Conservation (phyloP, 441 rosid genomes). For the Monsonia emarginata region DNA sequence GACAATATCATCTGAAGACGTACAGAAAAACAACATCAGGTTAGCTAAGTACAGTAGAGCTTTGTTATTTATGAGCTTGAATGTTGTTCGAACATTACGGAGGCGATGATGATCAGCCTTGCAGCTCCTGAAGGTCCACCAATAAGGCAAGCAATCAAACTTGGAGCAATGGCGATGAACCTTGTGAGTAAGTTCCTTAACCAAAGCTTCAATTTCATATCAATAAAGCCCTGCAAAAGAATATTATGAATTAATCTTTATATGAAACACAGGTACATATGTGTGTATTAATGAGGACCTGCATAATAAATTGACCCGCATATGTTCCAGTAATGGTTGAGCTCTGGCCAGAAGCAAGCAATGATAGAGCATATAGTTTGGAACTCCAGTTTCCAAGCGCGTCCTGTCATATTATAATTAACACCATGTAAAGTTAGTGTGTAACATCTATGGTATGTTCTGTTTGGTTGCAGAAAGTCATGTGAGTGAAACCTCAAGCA, state of each 20-base stretch:
- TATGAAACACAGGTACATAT: neutral
- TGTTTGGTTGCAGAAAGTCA: neutral
- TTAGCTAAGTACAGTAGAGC: neutral
- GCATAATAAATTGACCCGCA: slow-evolving; percentile 26
- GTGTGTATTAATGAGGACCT: slow-evolving; percentile 9
- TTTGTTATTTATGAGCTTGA: neutral
- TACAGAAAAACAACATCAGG: neutral
- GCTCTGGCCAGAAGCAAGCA: slow-evolving; percentile 25
- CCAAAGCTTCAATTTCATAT: slow-evolving; percentile 70
- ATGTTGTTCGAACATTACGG: slow-evolving; percentile 32
- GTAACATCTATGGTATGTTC: neutral
- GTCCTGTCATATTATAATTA: slow-evolving; percentile 13
- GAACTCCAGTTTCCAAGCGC: slow-evolving; percentile 26
- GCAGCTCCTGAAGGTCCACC: slow-evolving; percentile 95
- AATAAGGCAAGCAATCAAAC: slow-evolving; percentile 70
- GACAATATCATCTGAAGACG: slow-evolving; percentile 89
- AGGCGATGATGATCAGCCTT: slow-evolving; percentile 72
- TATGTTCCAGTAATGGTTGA: slow-evolving; percentile 26
- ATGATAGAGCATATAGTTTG: slow-evolving; percentile 21
- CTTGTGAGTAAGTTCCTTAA: slow-evolving; percentile 69
- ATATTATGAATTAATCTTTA: too few species aligned
- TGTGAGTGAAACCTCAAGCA: neutral
- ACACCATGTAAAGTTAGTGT: neutral
- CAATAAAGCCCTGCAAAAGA: slow-evolving; percentile 56
- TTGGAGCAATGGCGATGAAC: slow-evolving; percentile 77